A percentile compares a stretch with the other conserved stretches of the same genome.
Conservation (phyloP, 2,329 filamentous ascomycete species). For the Penicillium thymicola region DNA sequence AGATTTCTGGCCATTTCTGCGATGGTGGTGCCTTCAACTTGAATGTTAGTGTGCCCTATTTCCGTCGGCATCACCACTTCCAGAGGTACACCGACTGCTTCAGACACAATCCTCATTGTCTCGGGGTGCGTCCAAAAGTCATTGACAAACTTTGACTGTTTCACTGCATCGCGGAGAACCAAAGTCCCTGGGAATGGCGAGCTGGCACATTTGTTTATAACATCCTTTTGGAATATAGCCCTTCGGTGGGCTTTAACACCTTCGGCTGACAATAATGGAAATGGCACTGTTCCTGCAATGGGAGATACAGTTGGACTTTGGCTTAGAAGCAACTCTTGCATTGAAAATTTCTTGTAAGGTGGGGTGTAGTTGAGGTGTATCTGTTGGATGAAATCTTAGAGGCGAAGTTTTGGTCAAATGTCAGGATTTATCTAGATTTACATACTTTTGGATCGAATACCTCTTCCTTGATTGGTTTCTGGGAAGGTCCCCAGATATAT, state of each 20-base stretch:
- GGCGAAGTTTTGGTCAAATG: not conserved
- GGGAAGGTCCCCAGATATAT: not conserved
- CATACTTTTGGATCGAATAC: conserved; percentile 3
- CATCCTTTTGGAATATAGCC: conserved; percentile 10
- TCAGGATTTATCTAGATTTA: not conserved
- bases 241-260: conserved; percentile 15
- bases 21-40: conserved; percentile 16
- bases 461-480: not conserved
- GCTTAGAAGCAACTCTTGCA: conserved; percentile 9
- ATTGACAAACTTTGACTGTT: conserved; percentile 22
- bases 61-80: conserved; percentile 24
- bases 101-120: conserved; percentile 23
- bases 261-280: conserved; percentile 9
- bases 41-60: conserved; percentile 28
- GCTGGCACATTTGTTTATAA: conserved; percentile 12
- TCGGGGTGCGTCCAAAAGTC: conserved; percentile 27
- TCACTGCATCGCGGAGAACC: conserved; percentile 20
- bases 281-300: conserved; percentile 14
- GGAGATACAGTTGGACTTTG: conserved; percentile 5
- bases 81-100: conserved; percentile 20
- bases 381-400: conserved; percentile 2
- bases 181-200: conserved; percentile 19
- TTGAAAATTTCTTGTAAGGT: conserved; percentile 11
- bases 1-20: conserved; percentile 15
- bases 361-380: conserved; percentile 13